Base-by-base conservation (phyloP, 192 early-diverging fungal species). In the Allomyces javanicus region DNA sequence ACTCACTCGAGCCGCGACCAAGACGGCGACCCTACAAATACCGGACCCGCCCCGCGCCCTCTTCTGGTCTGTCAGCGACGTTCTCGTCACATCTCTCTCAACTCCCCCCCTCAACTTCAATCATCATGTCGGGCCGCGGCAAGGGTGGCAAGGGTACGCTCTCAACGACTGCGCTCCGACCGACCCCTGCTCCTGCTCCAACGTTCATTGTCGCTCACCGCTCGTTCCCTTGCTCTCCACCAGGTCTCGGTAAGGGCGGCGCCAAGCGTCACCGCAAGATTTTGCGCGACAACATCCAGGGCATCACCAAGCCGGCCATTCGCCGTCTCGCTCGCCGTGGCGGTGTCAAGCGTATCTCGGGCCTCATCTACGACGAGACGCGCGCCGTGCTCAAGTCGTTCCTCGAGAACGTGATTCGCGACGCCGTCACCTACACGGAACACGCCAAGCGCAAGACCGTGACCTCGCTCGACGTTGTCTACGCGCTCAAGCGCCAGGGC, bases 201-300 rank as follows among this genome's bases (percentile, higher is more conserved):
- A n/a, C n/a, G n/a, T n/a, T n/a, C n/a, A n/a, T n/a, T n/a, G n/a
- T n/a, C n/a, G n/a, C n/a, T n/a, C n/a, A n/a, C n/a, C n/a, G n/a
- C n/a, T n/a, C n/a, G n/a, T n/a, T n/a, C n/a, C n/a, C n/a, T n/a
- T n/a, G n/a, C n/a, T n/a, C n/a, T n/a, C n/a, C n/a, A n/a, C n/a
- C n/a, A 58, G 50, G 94, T 76, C 83, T 97, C 64, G 94, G 94
- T 86, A 97, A 97, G 86, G 94, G 94, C 63, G 94, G 94, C 62
- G 94, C 94, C 80, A 97, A 97, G 87, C 94, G 94, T 78, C 95
- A 97, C 80, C 87, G 95, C 78, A 97, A 97, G 87, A 97, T 97
- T 87, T 87, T 98, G 73, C 90, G 95, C 75, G 95, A 98, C 75
- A 98, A 97, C 87, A 93, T 82, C 71, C 76, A 83, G 80, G 89